phyloP scores from a whole-genome alignment of 2,329 filamentous ascomycete genomes.

The Torrubiella hemipterigena region DNA sequence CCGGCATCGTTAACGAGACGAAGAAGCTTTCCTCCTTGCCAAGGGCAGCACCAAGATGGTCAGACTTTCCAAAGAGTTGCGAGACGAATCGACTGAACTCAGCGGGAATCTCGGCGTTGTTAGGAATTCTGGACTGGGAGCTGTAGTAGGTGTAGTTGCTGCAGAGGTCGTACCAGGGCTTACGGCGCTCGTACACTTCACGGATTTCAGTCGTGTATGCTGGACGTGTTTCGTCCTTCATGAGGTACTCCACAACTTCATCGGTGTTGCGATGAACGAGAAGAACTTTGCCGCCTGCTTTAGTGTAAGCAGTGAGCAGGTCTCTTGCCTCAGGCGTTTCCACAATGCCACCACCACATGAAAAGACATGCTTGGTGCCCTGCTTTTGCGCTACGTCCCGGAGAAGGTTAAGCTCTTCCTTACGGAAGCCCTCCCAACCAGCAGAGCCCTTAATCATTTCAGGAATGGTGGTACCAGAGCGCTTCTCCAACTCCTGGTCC shows the following conservation, averaged over 20 bases:
- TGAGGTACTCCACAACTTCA: constrained; percentile 78
- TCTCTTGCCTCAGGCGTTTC: constrained; percentile 72
- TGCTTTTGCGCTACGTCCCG: constrained; percentile 63
- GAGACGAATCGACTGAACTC: constrained; percentile 27
- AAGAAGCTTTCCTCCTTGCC: constrained; percentile 73
- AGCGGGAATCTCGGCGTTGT: constrained; percentile 13
- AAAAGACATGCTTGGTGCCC: constrained; percentile 68
- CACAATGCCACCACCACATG: constrained; percentile 87
- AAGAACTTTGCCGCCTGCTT: constrained; percentile 70
- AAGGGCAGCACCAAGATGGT: constrained; percentile 29
- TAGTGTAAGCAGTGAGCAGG: constrained; percentile 60
- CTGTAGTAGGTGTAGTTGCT: constrained; percentile 93
- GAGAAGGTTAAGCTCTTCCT: constrained; percentile 64
- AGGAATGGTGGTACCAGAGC: constrained; percentile 65
- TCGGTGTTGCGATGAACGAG: constrained; percentile 80
- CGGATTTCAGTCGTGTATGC: constrained; percentile 90
- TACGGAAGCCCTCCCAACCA: constrained; percentile 84
- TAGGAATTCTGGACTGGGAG: constrained; percentile 38
- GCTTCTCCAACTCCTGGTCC: constrained; percentile 72
- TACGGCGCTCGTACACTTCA: constrained; percentile 78
- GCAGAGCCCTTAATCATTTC: constrained; percentile 61
- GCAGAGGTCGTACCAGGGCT: constrained; percentile 82
- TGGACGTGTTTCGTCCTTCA: constrained; percentile 78
- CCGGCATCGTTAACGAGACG: constrained; percentile 75
- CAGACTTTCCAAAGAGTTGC: constrained; percentile 25